Evolutionary conservation across 1,139 yeast species (phyloP), one percentile per base, ranked within the genome.

Genomic region (Suhomyces wounanorum): DNA sequence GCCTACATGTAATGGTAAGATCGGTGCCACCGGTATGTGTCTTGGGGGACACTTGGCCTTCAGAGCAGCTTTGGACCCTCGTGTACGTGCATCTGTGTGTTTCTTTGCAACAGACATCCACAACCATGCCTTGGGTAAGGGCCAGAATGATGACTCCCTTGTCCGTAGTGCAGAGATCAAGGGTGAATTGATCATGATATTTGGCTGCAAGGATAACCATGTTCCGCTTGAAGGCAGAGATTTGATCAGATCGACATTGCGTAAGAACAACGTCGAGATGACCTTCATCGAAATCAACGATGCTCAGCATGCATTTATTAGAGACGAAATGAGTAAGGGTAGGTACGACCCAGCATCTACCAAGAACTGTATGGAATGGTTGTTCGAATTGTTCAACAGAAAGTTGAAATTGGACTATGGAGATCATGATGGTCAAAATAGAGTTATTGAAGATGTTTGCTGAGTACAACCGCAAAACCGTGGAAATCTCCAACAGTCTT

Each of bases 1-100:
- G 55, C 73, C 78, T 1, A 85, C 89, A 3, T 87, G 89, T 64
- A 85, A 81, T 56, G 94, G 94, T 42, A 81, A 77, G 54, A 79
- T 87, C 57, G 96, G 95, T 28, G 86, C 92, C 47, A 86, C 94
- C 1, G 96, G 96, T 23, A 88, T 88, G 92, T 88, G 96, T 64
- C 79, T 88, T 21, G 96, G 96, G 18, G 96, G 96, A 1, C 95
- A 88, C 63, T 73, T 87, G 61, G 94, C 96, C 1, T 86, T 81
- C 67, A 77, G 96, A 59, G 83, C 89, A 1, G 81, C 87, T 8
- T 75, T 87, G 56, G 91, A 87, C 61, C 75, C 79, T 30, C 70
- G 90, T 50, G 82, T 87, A 36, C 70, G 72, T 28, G 90, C 94
- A 14, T 79, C 86, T 9, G 88, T 87, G 17, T 84, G 91, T 55